Evolutionary conservation across 257 asterid genomes (phyloP).

Genomic region (Solanum pennellii): DNA sequence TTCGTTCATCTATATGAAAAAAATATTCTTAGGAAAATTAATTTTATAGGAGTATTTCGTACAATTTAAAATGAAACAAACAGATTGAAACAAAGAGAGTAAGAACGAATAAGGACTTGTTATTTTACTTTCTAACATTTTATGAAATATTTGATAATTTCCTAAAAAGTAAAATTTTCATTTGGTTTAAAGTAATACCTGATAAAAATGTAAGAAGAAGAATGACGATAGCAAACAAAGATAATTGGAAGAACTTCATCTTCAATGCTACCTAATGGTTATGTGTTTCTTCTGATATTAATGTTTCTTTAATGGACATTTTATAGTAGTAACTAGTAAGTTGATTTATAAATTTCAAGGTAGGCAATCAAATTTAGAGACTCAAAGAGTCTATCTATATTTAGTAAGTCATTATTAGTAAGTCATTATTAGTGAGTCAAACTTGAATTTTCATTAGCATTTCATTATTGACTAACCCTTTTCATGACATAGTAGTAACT

Average conservation of each 20-base stretch:
- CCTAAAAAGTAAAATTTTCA: no score
- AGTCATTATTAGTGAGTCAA: not conserved
- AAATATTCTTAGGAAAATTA: not conserved
- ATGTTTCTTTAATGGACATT: not conserved
- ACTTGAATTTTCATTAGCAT: not conserved
- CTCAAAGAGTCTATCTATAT: not conserved
- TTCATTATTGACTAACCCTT: not conserved
- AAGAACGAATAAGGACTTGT: not conserved
- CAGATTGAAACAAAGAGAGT: not conserved
- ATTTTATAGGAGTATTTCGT: no score
- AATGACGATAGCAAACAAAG: not conserved
- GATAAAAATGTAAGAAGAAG: not conserved
- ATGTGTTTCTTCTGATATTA: not conserved
- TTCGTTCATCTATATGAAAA: not conserved
- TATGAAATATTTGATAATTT: not conserved
- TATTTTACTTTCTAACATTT: not conserved
- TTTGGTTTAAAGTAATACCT: not conserved
- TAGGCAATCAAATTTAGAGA: not conserved
- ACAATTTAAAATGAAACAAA: not conserved
- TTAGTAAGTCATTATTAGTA: not conserved
- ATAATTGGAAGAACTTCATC: not conserved
- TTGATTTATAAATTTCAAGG: not conserved
- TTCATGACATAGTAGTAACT: not conserved
- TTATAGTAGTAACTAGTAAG: not conserved
- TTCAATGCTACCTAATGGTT: not conserved